A percentile compares a stretch with the other conserved stretches of the same genome.
Conservation (phyloP, 495 filamentous ascomycete genomes). For the Cairneyella variabilis region DNA sequence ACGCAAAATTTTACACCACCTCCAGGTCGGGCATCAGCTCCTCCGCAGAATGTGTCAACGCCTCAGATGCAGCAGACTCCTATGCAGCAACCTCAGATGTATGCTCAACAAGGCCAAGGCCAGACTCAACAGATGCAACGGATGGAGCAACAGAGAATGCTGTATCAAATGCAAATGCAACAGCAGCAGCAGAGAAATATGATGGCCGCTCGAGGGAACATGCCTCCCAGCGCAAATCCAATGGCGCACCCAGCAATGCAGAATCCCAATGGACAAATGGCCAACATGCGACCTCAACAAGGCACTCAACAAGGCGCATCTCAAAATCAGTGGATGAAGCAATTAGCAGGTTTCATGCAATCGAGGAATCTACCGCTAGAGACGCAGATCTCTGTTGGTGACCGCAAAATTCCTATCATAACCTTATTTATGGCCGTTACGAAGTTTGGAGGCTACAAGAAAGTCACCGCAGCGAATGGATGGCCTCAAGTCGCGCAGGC, state of each 20-base stretch:
- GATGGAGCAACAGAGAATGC: conserved; percentile 41
- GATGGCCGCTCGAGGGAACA: conserved; percentile 42
- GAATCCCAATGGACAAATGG: conserved; percentile 28
- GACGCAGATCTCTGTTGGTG: conserved; percentile 61
- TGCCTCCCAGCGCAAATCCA: conserved; percentile 42
- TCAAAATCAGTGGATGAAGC: conserved; percentile 72
- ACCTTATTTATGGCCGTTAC: conserved; percentile 73
- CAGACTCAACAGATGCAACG: conserved; percentile 35
- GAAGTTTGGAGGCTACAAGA: conserved; percentile 75
- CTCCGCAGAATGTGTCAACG: conserved; percentile 40
- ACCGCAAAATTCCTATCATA: conserved; percentile 65
- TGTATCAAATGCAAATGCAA: conserved; percentile 63
- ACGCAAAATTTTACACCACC: conserved; percentile 44
- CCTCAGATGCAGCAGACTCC: conserved; percentile 38
- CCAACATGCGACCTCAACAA: conserved; percentile 28
- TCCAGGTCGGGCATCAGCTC: conserved; percentile 43
- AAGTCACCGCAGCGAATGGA: conserved; percentile 57
- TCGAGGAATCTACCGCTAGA: conserved; percentile 64
- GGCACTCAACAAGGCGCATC: conserved; percentile 27
- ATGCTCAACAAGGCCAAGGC: conserved; percentile 48
- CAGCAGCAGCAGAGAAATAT: conserved; percentile 64
- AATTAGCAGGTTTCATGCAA: conserved; percentile 67
- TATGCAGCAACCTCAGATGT: conserved; percentile 54
- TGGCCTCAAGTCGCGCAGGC: conserved; percentile 70
- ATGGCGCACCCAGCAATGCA: conserved; percentile 39